A percentile compares a stretch with the other conserved stretches of the same genome.
Conservation (phyloP, 2,329 filamentous ascomycete genomes). For the Pseudogymnoascus sp. region DNA sequence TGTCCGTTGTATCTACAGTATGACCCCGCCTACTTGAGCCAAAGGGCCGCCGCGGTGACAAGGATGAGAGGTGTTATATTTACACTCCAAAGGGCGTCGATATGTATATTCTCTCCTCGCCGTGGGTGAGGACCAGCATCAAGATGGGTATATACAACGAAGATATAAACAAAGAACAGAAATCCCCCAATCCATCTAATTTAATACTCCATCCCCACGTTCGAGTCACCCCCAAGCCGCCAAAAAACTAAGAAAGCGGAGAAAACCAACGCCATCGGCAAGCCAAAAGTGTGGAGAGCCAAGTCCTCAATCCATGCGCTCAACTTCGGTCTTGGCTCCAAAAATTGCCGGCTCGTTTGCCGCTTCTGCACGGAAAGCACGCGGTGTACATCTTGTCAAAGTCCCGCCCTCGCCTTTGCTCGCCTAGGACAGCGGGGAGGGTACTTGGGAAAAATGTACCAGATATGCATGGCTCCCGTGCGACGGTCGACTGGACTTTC, state of each 20-base stretch:
- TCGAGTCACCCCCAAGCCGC: neutral
- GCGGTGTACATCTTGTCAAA: neutral
- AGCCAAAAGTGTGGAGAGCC: neutral
- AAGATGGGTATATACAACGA: neutral
- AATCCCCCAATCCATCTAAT: neutral
- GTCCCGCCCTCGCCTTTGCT: neutral
- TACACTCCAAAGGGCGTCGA: neutral
- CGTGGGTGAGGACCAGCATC: neutral
- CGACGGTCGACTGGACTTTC: neutral
- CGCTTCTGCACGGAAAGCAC: neutral
- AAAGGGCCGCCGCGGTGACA: too few species aligned
- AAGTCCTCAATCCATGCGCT: neutral
- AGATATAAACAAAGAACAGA: neutral
- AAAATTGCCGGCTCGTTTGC: neutral
- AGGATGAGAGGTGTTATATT: neutral
- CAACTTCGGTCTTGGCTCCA: neutral
- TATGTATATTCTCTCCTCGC: too few species aligned
- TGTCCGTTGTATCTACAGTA: neutral
- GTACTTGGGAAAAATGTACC: neutral
- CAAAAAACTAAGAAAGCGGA: neutral
- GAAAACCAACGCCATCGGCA: neutral
- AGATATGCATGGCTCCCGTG: neutral
- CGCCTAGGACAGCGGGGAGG: neutral
- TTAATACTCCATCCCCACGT: neutral
- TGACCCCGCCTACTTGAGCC: too few species aligned